Evolutionary conservation across 1,139 yeast genomes (phyloP), one percentile per base, ranked within the genome.

Genomic region (Meyerozyma carpophila): DNA sequence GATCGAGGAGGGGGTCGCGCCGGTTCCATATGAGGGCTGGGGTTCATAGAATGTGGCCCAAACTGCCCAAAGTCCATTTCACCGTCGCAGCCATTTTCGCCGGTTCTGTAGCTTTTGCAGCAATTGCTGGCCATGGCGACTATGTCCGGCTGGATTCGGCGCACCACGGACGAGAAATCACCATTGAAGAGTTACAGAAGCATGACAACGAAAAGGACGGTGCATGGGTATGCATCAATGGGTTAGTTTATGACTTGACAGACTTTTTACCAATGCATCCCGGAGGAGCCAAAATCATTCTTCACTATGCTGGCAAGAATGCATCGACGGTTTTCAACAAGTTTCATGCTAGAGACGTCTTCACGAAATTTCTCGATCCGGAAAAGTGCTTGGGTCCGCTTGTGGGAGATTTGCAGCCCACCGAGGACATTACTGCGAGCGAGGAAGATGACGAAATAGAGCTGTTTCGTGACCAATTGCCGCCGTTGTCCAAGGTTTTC

Each of bases 241-340:
- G 58, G 2, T 44, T 60, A 13, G 67, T 63, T 0, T 63, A 61
- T 47, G 68, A 63, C 44, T 49, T 63, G 44, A 61, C 65, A 10
- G 56, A 58, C 4, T 63, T 63, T 41, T 27, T 59, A 5, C 32
- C 29, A 67, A 63, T 42, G 67, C 68, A 1, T 66, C 67, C 24
- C 67, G 68, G 4, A 11, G 29, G 29, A 10, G 49, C 59, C 8
- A 43, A 47, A 7, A 57, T 62, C 34, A 50, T 63, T 27, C 29
- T 53, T 40, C 52, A 58, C 39, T 60, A 54, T 43, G 67, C 64
- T 20, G 67, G 68, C 10, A 55, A 57, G 43, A 60, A 63, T 45
- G 68, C 67, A 11, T 49, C 53, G 38, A 43, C 45, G 46, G 48
- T 41, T 43, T 57, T 47, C 43, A 46, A 47, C 44, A 44, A 47